Base-by-base conservation (phyloP, 1,284 basidiomycete genomes). In the Puccinia hordei region DNA sequence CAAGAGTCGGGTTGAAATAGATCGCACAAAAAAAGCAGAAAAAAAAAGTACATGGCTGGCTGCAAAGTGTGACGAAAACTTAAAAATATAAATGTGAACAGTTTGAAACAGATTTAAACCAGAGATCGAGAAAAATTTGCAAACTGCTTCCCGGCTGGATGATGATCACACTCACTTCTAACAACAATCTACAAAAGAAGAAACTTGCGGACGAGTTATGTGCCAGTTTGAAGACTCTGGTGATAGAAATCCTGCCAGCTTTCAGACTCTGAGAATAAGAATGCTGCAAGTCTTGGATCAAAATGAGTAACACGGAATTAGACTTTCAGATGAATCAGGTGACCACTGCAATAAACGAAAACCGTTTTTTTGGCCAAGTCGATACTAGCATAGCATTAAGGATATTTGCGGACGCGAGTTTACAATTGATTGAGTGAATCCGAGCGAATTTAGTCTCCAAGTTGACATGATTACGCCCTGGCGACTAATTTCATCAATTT, bases 401-500 rank as follows among this genome's bases (percentile, higher is more conserved):
- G 35, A 6, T 9, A 17, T 59, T 38, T 5, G 33, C 61, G 22
- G n/a, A n/a, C n/a, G n/a, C n/a, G n/a, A n/a, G n/a, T 63, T 63
- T 17, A 12, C 1, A 19, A 63, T 38, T 35, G 13, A 63, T 17
- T 27, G 35, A 66, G 33, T 33, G n/a, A 59, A 10, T 46, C 27
- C 63, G 35, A 38, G 41, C 61, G 35, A 19, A 8, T 15, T 38
- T 19, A 65, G 13, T n/a, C 24, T 66, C n/a, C 2, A 46, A 66
- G 27, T 5, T 46, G 63, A 44, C 19, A 66, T n/a, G 19, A 38
- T 73, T 24, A 73, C 53, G 33, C 27, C 35, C 38, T 41, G 33
- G 19, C 72, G 5, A 59, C 55, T 17, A 44, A 73, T 19, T 73
- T 59, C 51, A 61, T 73, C 53, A 73, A 44, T 44, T 73, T 73